phyloP scores from a whole-genome alignment of 2,329 filamentous ascomycete genomes.

The Pseudopyricularia javanii region DNA sequence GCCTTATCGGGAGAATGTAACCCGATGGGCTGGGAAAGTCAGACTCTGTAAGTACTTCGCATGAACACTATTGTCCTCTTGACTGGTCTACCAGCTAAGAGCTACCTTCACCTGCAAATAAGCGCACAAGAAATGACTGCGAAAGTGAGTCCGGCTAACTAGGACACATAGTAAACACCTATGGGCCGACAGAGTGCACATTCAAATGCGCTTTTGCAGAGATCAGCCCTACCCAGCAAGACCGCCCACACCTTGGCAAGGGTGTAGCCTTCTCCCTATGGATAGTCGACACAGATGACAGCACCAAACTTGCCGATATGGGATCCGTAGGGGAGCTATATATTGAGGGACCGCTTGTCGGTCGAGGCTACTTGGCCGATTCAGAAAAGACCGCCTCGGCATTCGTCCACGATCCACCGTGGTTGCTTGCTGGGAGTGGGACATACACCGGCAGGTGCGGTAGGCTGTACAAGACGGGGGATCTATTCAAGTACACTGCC shows the following conservation, averaged over 20 bases:
- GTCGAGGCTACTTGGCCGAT: background rate
- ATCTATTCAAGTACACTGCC: background rate
- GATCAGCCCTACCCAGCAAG: background rate
- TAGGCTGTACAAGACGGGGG: background rate
- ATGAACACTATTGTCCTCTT: no score
- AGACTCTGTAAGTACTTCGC: background rate
- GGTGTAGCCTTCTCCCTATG: background rate
- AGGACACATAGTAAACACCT: background rate
- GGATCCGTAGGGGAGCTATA: background rate
- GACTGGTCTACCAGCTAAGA: background rate
- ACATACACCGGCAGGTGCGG: background rate
- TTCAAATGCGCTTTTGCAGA: background rate
- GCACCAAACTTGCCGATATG: background rate
- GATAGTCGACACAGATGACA: background rate
- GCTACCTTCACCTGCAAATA: no score
- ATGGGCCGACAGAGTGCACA: background rate
- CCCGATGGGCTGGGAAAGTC: background rate
- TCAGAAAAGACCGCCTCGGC: background rate
- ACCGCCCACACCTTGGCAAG: background rate
- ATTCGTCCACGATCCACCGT: background rate
- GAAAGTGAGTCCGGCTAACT: no score
- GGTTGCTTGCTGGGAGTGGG: background rate
- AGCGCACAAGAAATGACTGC: no score
- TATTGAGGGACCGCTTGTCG: background rate
- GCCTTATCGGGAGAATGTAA: background rate